Conservation (phyloP, 2,329 filamentous ascomycete genomes). For the Ilyonectria mors-panacis region DNA sequence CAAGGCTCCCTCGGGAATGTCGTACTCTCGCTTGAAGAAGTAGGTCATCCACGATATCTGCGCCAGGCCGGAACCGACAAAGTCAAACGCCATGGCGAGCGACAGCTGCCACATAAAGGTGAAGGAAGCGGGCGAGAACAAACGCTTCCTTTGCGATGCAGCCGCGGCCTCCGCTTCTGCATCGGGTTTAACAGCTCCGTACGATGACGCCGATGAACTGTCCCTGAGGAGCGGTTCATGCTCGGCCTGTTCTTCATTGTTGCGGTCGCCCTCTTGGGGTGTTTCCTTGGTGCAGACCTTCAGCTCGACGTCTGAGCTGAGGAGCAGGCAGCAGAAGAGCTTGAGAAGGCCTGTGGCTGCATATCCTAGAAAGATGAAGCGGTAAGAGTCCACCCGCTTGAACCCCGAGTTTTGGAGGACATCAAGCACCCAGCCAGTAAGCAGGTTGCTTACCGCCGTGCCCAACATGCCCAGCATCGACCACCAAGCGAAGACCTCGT, state of each 20-base stretch:
- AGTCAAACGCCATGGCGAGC: conserved; percentile 38
- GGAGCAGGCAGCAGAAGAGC: conserved; percentile 30
- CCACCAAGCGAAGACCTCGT: conserved; percentile 45
- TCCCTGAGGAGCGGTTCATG: conserved; percentile 30
- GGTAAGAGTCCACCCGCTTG: conserved; percentile 29
- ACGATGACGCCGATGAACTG: background rate
- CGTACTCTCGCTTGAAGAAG: conserved; percentile 43
- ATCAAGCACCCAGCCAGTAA: conserved; percentile 39
- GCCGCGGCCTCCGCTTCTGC: background rate
- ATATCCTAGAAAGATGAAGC: conserved; percentile 38
- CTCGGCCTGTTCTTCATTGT: conserved; percentile 8
- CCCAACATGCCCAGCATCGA: conserved; percentile 45
- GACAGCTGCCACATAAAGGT: conserved; percentile 43
- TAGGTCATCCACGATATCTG: conserved; percentile 47
- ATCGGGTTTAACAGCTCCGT: conserved; percentile 23
- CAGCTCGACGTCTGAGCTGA: conserved; percentile 35
- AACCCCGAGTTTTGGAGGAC: conserved; percentile 29
- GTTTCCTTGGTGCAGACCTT: conserved; percentile 25
- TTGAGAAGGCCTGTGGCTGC: conserved; percentile 36
- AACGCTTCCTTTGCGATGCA: conserved; percentile 1
- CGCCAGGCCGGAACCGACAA: conserved; percentile 41
- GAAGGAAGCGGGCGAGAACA: conserved; percentile 38
- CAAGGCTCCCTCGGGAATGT: conserved; percentile 38
- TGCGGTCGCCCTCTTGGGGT: background rate
- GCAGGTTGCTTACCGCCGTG: conserved; percentile 39